A percentile compares a stretch with the other conserved stretches of the same genome.
Evolutionary conservation across 1,284 basidiomycete species (phyloP).

Genomic region (Irpex rosettiformis): DNA sequence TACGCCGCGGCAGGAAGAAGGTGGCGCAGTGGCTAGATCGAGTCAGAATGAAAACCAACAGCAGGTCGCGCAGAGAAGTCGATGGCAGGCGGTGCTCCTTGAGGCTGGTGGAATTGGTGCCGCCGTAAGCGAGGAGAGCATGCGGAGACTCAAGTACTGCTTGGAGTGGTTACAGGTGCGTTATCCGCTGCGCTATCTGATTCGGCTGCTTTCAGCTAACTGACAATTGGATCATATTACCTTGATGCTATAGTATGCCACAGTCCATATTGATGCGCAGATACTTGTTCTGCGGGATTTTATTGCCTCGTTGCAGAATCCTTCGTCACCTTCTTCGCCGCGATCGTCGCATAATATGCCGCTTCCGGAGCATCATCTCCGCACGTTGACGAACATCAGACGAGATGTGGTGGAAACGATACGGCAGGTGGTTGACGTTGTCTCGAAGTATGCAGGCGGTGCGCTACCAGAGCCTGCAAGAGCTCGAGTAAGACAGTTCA

Average conservation of each 20-base stretch:
- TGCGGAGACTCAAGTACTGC: conserved; percentile 84
- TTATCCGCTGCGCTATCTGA: conserved; percentile 13
- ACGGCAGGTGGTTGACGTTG: conserved; percentile 85
- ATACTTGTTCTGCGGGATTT: conserved; percentile 83
- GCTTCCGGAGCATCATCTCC: conserved; percentile 54
- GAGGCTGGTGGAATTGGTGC: conserved; percentile 90
- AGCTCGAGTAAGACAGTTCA: conserved; percentile 73
- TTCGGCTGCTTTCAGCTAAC: no score
- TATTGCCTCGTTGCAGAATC: conserved; percentile 65
- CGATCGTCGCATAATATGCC: conserved; percentile 34
- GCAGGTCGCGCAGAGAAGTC: conserved; percentile 58
- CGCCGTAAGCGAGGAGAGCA: conserved; percentile 86
- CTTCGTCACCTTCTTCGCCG: conserved; percentile 23
- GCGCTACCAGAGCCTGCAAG: conserved; percentile 84
- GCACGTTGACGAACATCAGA: conserved; percentile 70
- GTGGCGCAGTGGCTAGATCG: neutral
- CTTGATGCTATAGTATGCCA: conserved; percentile 85
- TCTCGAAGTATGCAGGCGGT: conserved; percentile 81
- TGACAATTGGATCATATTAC: no score
- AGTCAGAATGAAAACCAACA: conserved; percentile 26
- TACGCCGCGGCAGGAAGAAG: conserved; percentile 22
- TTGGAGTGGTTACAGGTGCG: conserved; percentile 84
- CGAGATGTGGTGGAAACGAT: conserved; percentile 83
- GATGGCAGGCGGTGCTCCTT: conserved; percentile 81
- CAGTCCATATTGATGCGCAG: conserved; percentile 83